Evolutionary conservation across 1,284 basidiomycete species (phyloP).

Genomic region (Cronartium ribicola): DNA sequence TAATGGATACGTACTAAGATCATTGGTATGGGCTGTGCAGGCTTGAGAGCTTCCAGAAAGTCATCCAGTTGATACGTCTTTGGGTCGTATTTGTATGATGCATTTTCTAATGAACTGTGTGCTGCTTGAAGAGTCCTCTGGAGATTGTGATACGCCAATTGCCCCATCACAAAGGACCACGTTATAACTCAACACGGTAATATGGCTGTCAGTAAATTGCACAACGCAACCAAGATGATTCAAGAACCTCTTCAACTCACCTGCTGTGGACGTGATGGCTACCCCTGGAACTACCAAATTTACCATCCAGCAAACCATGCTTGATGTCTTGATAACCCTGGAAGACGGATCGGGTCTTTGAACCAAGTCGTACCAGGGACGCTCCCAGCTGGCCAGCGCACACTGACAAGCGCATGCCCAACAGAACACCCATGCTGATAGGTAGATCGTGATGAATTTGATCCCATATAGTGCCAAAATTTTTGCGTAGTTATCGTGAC

Average conservation of each 20-base stretch:
- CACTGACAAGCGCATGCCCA: slow-evolving; percentile 8
- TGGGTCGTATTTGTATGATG: background rate
- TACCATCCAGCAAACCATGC: background rate
- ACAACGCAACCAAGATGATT: background rate
- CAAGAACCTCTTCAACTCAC: background rate
- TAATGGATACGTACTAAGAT: background rate
- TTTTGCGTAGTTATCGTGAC: slow-evolving; percentile 1
- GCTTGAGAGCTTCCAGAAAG: background rate
- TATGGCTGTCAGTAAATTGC: background rate
- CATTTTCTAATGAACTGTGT: background rate
- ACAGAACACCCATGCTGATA: background rate
- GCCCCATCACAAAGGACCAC: slow-evolving; percentile 2
- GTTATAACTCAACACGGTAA: background rate
- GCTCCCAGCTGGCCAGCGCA: slow-evolving; percentile 1
- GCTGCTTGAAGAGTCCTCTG: slow-evolving; percentile 1
- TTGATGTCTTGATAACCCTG: background rate
- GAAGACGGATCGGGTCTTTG: slow-evolving; percentile 5
- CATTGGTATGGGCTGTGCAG: background rate
- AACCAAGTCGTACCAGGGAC: slow-evolving; percentile 8
- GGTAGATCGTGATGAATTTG: slow-evolving; percentile 6
- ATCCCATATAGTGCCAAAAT: slow-evolving; percentile 3
- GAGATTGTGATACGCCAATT: background rate
- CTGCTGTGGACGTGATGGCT: background rate
- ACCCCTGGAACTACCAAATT: background rate
- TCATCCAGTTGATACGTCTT: background rate